Conservation (phyloP, 495 filamentous ascomycete species). For the Penicillium egyptiacum region DNA sequence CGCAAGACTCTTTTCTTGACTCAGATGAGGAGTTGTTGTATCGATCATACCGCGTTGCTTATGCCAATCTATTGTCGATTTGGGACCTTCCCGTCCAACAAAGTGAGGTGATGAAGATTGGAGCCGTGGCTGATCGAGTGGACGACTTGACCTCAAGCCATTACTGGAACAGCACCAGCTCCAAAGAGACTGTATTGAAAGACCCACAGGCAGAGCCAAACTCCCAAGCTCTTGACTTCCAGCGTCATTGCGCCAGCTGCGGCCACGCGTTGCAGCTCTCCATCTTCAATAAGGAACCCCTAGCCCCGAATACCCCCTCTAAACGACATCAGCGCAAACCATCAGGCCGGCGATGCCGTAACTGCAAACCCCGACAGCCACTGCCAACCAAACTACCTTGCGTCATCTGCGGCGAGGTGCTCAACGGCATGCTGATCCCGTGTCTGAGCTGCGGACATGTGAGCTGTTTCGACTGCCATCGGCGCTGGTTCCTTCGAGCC, state of each 20-base stretch:
- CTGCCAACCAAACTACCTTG: conserved; percentile 43
- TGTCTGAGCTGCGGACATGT: conserved; percentile 55
- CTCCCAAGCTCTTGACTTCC: conserved; percentile 40
- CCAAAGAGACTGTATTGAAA: conserved; percentile 26
- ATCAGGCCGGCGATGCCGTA: conserved; percentile 28
- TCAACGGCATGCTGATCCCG: conserved; percentile 51
- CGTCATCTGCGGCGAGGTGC: conserved; percentile 47
- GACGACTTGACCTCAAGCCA: conserved; percentile 21
- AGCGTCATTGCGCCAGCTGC: conserved; percentile 47
- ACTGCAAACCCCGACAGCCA: conserved; percentile 43
- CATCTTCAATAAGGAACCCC: conserved; percentile 36
- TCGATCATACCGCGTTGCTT: conserved; percentile 69
- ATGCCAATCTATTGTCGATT: conserved; percentile 76
- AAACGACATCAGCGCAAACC: conserved; percentile 22
- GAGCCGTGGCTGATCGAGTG: conserved; percentile 20
- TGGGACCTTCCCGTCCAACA: conserved; percentile 77
- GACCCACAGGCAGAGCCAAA: conserved; percentile 13
- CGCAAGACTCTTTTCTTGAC: conserved; percentile 69
- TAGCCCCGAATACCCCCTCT: conserved; percentile 21
- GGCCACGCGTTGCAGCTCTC: conserved; percentile 42
- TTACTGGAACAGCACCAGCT: conserved; percentile 27
- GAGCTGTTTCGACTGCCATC: conserved; percentile 50
- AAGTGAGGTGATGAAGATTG: conserved; percentile 81
- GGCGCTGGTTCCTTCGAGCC: conserved; percentile 37
- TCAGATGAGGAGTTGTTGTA: conserved; percentile 59